Evolutionary conservation across 805 yeast species (phyloP), one percentile per base, ranked within the genome.

Genomic region (Saccharomycopsis guyanensis): DNA sequence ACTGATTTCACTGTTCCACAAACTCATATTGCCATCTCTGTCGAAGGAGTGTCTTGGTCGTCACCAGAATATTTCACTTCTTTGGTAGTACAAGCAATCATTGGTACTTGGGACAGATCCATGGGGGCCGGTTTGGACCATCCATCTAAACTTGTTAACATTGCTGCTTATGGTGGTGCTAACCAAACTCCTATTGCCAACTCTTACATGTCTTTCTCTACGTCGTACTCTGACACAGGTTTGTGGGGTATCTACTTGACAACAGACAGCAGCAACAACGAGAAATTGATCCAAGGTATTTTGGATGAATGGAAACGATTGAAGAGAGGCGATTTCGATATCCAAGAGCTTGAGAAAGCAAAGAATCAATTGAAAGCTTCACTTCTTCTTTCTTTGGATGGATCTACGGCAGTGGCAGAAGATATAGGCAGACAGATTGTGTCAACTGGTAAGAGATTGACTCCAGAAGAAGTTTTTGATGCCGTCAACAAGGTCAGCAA

Each of bases 31-130:
- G 98, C 96, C 3, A 68, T 93, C 44, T 93, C 96, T 10, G 82
- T 93, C n/a, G 97, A 93, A 70, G 97, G 99, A 57, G 96, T 89
- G 20, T 82, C 96, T 33, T 93, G 99, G 99, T 82, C 85, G 32
- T 86, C 93, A 2, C 87, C 94, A 8, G 97, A 93, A 63, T 93
- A 89, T 67, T 89, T 88, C 70, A 83, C 94, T 16, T 96, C 96
- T 0, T 73, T 94, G 34, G 95, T 91, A 1, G 94, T 97, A 4
- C 97, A 93, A 68, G 96, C 97, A 8, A 83, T 93, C 48, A 82
- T 93, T 38, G 98, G 98, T 33, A 86, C 88, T 58, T 93, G 97
- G 97, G 97, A 93, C 64, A 79, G 98, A 60, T 81, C 96, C 4
- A 68, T 83, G 50, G 95, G 96, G 31, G 71, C 85, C 8, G 93